A percentile compares a stretch with the other conserved stretches of the same genome.
These are phyloP conservation scores for Solanum hybrid DNA, from an alignment of 305 asterid genomes.

Conservation along the genomic window DNA sequence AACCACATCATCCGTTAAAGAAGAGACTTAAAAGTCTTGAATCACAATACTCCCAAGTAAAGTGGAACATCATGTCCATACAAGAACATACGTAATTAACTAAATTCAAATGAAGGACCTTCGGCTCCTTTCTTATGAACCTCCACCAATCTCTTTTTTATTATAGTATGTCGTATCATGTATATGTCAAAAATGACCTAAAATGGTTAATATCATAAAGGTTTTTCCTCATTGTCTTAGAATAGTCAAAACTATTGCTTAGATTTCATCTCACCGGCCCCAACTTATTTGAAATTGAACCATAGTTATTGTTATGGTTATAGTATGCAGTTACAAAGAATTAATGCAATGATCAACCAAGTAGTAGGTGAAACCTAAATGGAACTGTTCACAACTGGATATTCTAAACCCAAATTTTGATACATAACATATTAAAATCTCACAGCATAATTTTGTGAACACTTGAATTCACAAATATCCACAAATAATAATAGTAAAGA, in stretches of 20 bases:
- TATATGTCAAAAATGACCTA: not conserved
- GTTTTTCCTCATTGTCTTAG: not conserved
- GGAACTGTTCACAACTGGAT: not conserved
- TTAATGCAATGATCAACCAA: not conserved
- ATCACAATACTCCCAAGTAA: not conserved
- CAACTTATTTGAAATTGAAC: not conserved
- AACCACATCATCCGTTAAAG: not conserved
- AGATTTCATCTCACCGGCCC: not conserved
- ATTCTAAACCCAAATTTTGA: too few species aligned
- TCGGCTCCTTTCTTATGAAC: not conserved
- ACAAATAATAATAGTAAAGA: too few species aligned
- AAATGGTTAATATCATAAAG: not conserved
- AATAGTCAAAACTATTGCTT: not conserved
- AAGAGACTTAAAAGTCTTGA: not conserved
- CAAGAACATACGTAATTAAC: not conserved
- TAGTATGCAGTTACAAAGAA: not conserved
- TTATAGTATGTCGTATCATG: not conserved
- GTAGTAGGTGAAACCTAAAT: not conserved
- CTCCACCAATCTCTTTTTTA: not conserved
- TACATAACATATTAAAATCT: not conserved
- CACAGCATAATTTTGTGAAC: not conserved
- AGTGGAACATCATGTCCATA: not conserved
- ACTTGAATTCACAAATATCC: not conserved
- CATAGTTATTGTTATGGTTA: not conserved
- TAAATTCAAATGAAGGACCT: not conserved